Conservation (phyloP, 1,139 yeast species). For the Cylindricascospora bacillispora region DNA sequence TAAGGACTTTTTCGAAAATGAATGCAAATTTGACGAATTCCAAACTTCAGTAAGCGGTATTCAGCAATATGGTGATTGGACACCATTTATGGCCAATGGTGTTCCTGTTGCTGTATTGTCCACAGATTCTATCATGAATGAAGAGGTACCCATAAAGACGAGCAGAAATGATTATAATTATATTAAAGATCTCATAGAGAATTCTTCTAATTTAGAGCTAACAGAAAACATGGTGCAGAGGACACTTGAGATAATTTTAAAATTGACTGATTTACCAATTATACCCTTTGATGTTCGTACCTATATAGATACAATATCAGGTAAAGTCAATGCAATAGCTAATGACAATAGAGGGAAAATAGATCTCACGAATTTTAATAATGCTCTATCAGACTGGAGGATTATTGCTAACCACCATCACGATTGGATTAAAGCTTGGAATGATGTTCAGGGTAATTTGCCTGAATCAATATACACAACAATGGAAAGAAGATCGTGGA, state of each 20-base stretch:
- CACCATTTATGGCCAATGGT: slow-evolving; percentile 48
- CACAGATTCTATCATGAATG: slow-evolving; percentile 16
- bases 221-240: not conserved
- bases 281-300: slow-evolving; percentile 1
- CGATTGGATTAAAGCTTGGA: slow-evolving; percentile 4
- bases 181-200: not conserved
- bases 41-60: slow-evolving; percentile 16
- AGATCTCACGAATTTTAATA: not conserved
- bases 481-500: slow-evolving; percentile 3
- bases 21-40: slow-evolving; percentile 6
- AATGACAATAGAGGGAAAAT: not conserved
- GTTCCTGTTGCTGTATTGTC: slow-evolving; percentile 2
- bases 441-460: slow-evolving; percentile 5
- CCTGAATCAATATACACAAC: slow-evolving; percentile 2
- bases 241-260: not conserved
- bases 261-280: slow-evolving; percentile 1
- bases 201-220: not conserved
- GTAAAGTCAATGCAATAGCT: not conserved
- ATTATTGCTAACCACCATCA: slow-evolving; percentile 1
- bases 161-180: not conserved
- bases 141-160: not conserved
- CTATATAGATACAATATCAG: not conserved
- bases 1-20: slow-evolving; percentile 27
- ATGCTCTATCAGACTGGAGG: slow-evolving; percentile 1
- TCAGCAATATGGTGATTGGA: slow-evolving; percentile 39